These are phyloP conservation scores for Ogataea ramenticola DNA, from an alignment of 805 yeast species.

Conservation along the genomic window DNA sequence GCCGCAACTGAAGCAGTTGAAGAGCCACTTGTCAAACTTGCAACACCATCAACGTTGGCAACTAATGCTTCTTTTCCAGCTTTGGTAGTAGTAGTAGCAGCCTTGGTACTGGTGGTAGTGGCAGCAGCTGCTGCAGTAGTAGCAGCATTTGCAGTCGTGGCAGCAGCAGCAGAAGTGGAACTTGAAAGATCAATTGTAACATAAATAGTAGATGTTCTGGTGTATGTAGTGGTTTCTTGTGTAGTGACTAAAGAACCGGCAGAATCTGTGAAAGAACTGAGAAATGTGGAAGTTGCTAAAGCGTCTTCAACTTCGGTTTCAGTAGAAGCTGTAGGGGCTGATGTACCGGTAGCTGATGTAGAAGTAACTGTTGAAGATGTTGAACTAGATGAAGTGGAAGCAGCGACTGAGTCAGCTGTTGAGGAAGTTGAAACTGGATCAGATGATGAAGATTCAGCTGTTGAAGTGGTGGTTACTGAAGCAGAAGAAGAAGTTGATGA, in stretches of 20 bases:
- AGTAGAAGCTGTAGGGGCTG: constrained; percentile 3
- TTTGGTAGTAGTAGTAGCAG: not conserved
- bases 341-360: constrained; percentile 3
- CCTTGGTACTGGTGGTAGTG: not conserved
- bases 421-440: not conserved
- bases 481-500: not conserved
- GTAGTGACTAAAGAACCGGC: not conserved
- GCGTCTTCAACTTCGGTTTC: not conserved
- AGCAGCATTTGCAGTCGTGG: not conserved
- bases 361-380: not conserved
- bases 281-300: not conserved
- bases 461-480: not conserved
- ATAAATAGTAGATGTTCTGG: constrained; percentile 6
- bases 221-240: constrained; percentile 6
- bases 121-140: not conserved
- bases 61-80: not conserved
- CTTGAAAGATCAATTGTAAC: not conserved
- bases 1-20: constrained; percentile 3
- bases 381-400: not conserved
- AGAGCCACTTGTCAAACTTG: not conserved
- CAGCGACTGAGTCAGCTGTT: not conserved
- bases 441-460: not conserved
- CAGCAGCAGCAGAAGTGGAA: not conserved
- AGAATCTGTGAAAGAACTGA: not conserved
- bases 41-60: not conserved